Conservation (phyloP, 257 asterid species). For the Plantago ovata region DNA sequence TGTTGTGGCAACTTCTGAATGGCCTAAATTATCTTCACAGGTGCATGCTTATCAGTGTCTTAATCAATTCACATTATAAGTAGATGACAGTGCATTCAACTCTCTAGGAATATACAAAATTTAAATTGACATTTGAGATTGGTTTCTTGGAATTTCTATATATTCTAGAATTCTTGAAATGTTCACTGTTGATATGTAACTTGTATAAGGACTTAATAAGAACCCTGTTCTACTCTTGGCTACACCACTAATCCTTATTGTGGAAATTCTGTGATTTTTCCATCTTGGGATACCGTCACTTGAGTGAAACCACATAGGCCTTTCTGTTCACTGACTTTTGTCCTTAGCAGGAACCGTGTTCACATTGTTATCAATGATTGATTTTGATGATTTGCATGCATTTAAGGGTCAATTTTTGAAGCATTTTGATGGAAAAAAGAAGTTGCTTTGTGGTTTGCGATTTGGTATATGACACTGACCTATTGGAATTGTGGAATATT, state of each 20-base stretch:
- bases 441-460: conserved; percentile 9
- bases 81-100: too few relatives aligned
- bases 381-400: too few relatives aligned
- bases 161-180: conserved; percentile 1
- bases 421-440: neutral
- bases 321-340: too few relatives aligned
- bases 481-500: conserved; percentile 14
- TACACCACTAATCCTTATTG: too few relatives aligned
- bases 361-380: too few relatives aligned
- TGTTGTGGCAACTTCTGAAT: conserved; percentile 98
- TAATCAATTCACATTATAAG: neutral
- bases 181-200: neutral
- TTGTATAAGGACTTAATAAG: neutral
- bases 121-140: too few relatives aligned
- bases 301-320: too few relatives aligned
- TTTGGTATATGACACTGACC: conserved; percentile 16
- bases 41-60: conserved; percentile 23
- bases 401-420: too few relatives aligned
- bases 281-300: too few relatives aligned
- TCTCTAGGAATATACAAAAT: too few relatives aligned
- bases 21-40: conserved; percentile 97
- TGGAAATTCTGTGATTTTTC: too few relatives aligned
- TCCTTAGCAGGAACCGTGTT: too few relatives aligned
- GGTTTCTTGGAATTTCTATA: neutral
- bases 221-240: neutral